phyloP scores from a whole-genome alignment of 2,329 filamentous ascomycete genomes.

The Aspergillus awamori region DNA sequence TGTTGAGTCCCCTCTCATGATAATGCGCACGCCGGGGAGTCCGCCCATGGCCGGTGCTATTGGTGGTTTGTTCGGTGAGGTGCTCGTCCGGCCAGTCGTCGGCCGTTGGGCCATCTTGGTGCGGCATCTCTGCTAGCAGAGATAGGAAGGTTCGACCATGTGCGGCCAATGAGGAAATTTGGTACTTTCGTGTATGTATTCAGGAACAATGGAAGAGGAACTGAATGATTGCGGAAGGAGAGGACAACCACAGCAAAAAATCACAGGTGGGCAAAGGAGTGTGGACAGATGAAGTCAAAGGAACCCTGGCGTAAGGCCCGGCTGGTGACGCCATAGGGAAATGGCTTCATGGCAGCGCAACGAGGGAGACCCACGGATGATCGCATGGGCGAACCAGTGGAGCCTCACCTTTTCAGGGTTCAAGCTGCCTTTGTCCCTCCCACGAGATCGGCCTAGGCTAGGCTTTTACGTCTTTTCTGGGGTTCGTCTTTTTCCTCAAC shows the following conservation, averaged over 20 bases:
- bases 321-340: not conserved
- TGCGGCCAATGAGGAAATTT: not conserved
- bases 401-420: not conserved
- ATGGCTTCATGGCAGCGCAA: not conserved
- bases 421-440: not conserved
- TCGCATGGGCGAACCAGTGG: slow-evolving; percentile 1
- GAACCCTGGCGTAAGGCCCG: not conserved
- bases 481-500: no score
- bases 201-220: not conserved
- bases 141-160: not conserved
- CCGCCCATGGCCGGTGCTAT: not conserved
- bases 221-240: no score
- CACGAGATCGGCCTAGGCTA: not conserved
- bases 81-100: slow-evolving; percentile 19
- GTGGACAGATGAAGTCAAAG: not conserved
- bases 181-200: not conserved
- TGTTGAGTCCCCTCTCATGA: slow-evolving; percentile 18
- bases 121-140: slow-evolving; percentile 4
- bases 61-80: not conserved
- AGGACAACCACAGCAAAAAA: not conserved
- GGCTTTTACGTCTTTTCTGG: not conserved
- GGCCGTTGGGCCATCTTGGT: slow-evolving; percentile 2
- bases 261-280: no score
- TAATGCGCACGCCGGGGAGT: not conserved
- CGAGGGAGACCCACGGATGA: not conserved